Conservation (phyloP, 2,329 filamentous ascomycete species). For the Fusarium coffeatum region DNA sequence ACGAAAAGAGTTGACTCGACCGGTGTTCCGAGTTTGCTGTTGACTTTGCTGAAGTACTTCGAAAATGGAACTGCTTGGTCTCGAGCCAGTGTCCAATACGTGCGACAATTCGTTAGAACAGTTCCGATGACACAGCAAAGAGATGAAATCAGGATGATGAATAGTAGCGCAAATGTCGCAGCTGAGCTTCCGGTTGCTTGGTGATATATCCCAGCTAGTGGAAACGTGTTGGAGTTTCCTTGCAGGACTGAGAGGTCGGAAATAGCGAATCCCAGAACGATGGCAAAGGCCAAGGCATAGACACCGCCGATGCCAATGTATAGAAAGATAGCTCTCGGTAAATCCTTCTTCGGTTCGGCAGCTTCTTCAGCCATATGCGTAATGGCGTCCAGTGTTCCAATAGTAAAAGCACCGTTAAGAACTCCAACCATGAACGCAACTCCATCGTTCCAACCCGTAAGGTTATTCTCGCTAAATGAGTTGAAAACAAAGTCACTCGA, state of each 20-base stretch:
- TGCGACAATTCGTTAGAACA: constrained; percentile 42
- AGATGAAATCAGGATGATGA: constrained; percentile 44
- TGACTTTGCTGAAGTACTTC: constrained; percentile 33
- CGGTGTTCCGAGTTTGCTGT: constrained; percentile 31
- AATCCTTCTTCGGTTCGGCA: constrained; percentile 31
- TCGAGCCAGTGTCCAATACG: constrained; percentile 43
- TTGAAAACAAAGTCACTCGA: constrained; percentile 41
- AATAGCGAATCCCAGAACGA: constrained; percentile 43
- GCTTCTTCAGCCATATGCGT: constrained; percentile 46
- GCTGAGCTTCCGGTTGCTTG: constrained; percentile 39
- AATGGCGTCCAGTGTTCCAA: constrained; percentile 42
- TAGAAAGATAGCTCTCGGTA: constrained; percentile 38
- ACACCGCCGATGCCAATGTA: constrained; percentile 44
- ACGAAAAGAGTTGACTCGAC: constrained; percentile 43
- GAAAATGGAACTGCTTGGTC: constrained; percentile 43
- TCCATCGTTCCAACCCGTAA: constrained; percentile 43
- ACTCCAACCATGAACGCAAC: constrained; percentile 44
- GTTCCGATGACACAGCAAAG: constrained; percentile 43
- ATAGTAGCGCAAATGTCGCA: constrained; percentile 37
- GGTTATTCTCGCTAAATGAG: constrained; percentile 42
- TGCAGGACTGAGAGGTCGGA: constrained; percentile 41
- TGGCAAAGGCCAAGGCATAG: constrained; percentile 37
- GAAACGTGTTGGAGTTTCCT: constrained; percentile 39
- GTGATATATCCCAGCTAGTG: constrained; percentile 41
- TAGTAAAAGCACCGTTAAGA: constrained; percentile 44